These are phyloP conservation scores for Aspergillus kassunensis DNA, from an alignment of 495 filamentous ascomycete genomes.

Conservation along the genomic window DNA sequence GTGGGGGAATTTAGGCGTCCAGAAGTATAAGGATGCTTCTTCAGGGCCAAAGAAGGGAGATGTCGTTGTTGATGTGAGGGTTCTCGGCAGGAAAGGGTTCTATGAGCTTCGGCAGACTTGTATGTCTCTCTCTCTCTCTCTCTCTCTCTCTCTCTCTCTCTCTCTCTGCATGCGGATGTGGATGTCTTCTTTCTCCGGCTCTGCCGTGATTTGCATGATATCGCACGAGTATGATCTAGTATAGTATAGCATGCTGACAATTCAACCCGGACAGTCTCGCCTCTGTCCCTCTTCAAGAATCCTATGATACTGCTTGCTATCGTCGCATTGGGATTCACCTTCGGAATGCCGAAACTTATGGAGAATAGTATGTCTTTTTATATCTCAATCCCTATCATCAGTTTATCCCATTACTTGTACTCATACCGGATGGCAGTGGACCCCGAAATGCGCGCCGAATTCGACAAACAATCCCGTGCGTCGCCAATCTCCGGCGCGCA, in stretches of 20 bases:
- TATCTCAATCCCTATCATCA: neutral
- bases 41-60: constrained; percentile 4
- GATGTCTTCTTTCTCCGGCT: neutral
- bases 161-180: neutral
- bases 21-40: constrained; percentile 36
- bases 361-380: constrained; percentile 75
- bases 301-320: constrained; percentile 93
- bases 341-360: constrained; percentile 90
- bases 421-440: constrained; percentile 62
- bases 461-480: constrained; percentile 81
- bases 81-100: constrained; percentile 61
- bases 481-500: constrained; percentile 54
- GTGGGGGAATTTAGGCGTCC: constrained; percentile 75
- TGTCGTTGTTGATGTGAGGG: constrained; percentile 56
- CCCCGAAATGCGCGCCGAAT: constrained; percentile 86
- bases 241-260: constrained; percentile 1
- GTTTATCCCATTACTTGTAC: neutral
- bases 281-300: constrained; percentile 74
- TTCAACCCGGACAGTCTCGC: constrained; percentile 36
- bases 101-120: constrained; percentile 69
- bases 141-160: neutral
- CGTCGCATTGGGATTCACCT: constrained; percentile 71
- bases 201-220: neutral
- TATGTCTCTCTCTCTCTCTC: constrained; percentile 35
- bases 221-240: too few species aligned